These are phyloP conservation scores for Hyaloperonospora brassicae DNA, from an alignment of 352 stramenopile genomes.

Conservation along the genomic window DNA sequence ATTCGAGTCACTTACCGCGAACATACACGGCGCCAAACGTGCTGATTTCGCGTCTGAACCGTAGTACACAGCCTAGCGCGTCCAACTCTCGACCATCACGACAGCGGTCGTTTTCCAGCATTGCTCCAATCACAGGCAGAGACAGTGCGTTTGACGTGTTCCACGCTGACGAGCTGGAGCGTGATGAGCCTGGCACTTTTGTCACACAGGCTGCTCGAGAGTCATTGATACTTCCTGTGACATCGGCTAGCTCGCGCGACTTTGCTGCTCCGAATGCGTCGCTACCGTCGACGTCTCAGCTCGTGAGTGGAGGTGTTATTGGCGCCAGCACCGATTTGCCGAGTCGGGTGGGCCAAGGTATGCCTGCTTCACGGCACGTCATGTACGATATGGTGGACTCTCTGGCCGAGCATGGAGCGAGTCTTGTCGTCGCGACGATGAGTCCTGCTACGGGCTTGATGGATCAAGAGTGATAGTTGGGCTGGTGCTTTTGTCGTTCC, in stretches of 20 bases:
- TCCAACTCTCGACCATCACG: slow-evolving; percentile 13
- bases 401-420: slow-evolving; percentile 19
- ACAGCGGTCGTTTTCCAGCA: slow-evolving; percentile 27
- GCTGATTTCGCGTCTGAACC: slow-evolving; percentile 24
- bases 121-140: slow-evolving; percentile 9
- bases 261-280: slow-evolving; percentile 26
- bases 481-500: slow-evolving; percentile 14
- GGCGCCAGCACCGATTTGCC: slow-evolving; percentile 2
- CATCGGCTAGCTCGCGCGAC: slow-evolving; percentile 22
- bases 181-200: slow-evolving; percentile 21
- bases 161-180: slow-evolving; percentile 16
- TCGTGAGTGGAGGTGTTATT: slow-evolving; percentile 15
- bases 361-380: slow-evolving; percentile 9
- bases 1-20: slow-evolving; percentile 15
- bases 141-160: slow-evolving; percentile 12
- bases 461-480: slow-evolving; percentile 18
- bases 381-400: slow-evolving; percentile 31
- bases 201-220: slow-evolving; percentile 18
- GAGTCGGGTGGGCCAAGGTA: slow-evolving; percentile 8
- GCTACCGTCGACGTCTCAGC: slow-evolving; percentile 26
- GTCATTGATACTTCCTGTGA: slow-evolving; percentile 10
- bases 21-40: slow-evolving; percentile 34
- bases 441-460: slow-evolving; percentile 9
- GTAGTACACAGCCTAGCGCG: slow-evolving; percentile 8
- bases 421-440: slow-evolving; percentile 15